phyloP scores from a whole-genome alignment of 805 yeast species.

The Yarrowia keelungensis region DNA sequence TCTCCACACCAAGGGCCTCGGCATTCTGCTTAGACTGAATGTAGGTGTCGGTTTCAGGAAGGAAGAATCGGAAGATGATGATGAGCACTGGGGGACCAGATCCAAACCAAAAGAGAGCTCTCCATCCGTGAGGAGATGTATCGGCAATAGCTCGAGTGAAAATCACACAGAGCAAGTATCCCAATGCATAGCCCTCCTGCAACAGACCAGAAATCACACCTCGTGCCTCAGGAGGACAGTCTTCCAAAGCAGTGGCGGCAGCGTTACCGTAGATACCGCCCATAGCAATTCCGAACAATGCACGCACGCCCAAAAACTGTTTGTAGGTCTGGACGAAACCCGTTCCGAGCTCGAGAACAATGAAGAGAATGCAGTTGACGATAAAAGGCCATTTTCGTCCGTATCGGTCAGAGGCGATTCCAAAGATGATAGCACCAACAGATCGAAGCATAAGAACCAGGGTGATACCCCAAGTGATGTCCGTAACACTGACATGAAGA shows the following conservation, averaged over 20 bases:
- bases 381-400: conserved; percentile 22
- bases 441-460: conserved; percentile 39
- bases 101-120: conserved; percentile 75
- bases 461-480: conserved; percentile 74
- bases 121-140: conserved; percentile 66
- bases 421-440: conserved; percentile 19
- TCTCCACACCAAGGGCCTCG: conserved; percentile 14
- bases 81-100: conserved; percentile 70
- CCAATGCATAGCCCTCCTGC: conserved; percentile 14
- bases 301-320: conserved; percentile 67
- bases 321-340: conserved; percentile 53
- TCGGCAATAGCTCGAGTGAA: conserved; percentile 24
- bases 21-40: conserved; percentile 43
- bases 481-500: conserved; percentile 55
- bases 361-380: conserved; percentile 10
- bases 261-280: conserved; percentile 74
- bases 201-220: conserved; percentile 66
- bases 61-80: conserved; percentile 61
- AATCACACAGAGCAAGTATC: conserved; percentile 12
- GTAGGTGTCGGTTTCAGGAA: conserved; percentile 68
- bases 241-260: conserved; percentile 71
- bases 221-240: conserved; percentile 64
- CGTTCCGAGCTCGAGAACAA: conserved; percentile 11
- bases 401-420: conserved; percentile 11
- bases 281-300: conserved; percentile 72